phyloP scores from a whole-genome alignment of 106 monocot species.

The Acanthochlamys bracteata region DNA sequence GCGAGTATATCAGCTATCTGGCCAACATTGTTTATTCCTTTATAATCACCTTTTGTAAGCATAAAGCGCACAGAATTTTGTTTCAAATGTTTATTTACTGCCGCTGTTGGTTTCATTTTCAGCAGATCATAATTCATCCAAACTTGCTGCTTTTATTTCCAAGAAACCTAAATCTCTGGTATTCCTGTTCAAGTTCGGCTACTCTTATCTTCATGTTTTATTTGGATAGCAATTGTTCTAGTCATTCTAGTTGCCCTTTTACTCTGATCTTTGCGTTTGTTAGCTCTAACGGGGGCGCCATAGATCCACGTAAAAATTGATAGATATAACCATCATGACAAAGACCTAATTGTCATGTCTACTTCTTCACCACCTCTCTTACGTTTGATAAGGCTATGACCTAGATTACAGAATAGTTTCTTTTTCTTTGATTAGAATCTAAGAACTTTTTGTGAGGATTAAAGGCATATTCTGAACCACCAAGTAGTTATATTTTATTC shows the following conservation, averaged over 20 bases:
- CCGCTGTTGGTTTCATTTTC: too few relatives aligned
- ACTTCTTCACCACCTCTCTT: not conserved
- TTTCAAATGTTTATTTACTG: too few relatives aligned
- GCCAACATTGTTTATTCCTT: too few relatives aligned
- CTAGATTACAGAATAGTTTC: not conserved
- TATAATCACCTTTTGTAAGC: too few relatives aligned
- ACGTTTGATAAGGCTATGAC: not conserved
- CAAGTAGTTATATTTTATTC: not conserved
- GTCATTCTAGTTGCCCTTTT: not conserved
- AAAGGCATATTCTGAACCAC: not conserved
- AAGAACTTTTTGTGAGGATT: not conserved
- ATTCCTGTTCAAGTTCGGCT: not conserved
- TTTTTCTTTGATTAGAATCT: not conserved
- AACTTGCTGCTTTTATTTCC: not conserved
- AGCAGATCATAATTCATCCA: too few relatives aligned
- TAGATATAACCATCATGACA: not conserved
- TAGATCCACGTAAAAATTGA: not conserved
- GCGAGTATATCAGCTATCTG: not conserved
- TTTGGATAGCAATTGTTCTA: not conserved
- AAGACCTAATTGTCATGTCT: not conserved
- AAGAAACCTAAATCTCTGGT: not conserved
- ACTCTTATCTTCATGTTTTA: not conserved
- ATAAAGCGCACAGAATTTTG: too few relatives aligned
- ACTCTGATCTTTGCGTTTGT: not conserved
- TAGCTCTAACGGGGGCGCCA: not conserved